phyloP scores from a whole-genome alignment of 768 basidiomycete genomes.

The Tricholoma flavovirens region DNA sequence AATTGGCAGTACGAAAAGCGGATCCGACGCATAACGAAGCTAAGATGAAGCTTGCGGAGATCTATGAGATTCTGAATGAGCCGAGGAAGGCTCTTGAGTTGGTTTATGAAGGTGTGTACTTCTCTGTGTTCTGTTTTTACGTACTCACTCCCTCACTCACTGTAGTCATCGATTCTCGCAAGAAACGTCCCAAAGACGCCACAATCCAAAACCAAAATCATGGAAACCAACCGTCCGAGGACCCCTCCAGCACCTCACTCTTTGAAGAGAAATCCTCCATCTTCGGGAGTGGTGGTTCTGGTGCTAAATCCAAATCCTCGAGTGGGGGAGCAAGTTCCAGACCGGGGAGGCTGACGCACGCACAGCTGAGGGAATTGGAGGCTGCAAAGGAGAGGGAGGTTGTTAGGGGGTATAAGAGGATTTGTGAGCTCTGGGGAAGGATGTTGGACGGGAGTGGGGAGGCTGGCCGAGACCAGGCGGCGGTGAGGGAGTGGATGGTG shows the following conservation, averaged over 20 bases:
- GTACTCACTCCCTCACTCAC: not conserved
- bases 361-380: slow-evolving; percentile 61
- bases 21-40: slow-evolving; percentile 77
- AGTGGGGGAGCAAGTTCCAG: not conserved
- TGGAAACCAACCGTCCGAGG: slow-evolving; percentile 3
- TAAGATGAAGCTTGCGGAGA: slow-evolving; percentile 86
- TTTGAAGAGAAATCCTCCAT: slow-evolving; percentile 49
- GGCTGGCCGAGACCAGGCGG: slow-evolving; percentile 49
- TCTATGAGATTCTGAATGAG: slow-evolving; percentile 81
- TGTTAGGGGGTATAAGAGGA: slow-evolving; percentile 46
- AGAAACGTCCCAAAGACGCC: slow-evolving; percentile 32
- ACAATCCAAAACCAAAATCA: slow-evolving; percentile 13
- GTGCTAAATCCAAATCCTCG: slow-evolving; percentile 25
- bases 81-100: slow-evolving; percentile 77
- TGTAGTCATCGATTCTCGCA: slow-evolving; percentile 56
- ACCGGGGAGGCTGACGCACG: slow-evolving; percentile 50
- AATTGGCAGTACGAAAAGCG: slow-evolving; percentile 53
- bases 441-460: slow-evolving; percentile 51
- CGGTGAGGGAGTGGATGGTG: not conserved
- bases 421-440: slow-evolving; percentile 58
- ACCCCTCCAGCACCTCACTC: slow-evolving; percentile 39
- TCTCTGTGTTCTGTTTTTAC: not conserved
- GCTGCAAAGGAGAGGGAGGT: slow-evolving; percentile 62
- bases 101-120: slow-evolving; percentile 67
- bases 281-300: not conserved